These are phyloP conservation scores for Malus orientalis DNA, from an alignment of 306 rosid species.

Conservation along the genomic window DNA sequence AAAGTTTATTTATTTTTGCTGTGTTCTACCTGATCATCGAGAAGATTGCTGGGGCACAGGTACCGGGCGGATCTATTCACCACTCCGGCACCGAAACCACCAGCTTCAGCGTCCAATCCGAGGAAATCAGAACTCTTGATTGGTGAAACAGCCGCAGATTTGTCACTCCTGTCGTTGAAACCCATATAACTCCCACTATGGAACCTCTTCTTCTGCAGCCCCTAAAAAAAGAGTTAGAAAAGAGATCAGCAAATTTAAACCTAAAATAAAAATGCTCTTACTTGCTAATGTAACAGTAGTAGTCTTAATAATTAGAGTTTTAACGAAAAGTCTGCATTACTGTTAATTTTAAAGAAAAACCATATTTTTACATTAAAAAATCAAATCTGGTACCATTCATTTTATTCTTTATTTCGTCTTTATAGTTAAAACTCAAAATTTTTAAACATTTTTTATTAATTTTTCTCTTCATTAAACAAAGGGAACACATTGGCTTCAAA, in stretches of 20 bases:
- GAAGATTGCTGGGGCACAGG: not conserved
- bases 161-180: slow-evolving; percentile 19
- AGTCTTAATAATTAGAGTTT: not conserved
- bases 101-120: slow-evolving; percentile 20
- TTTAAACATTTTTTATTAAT: too few species aligned
- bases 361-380: too few species aligned
- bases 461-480: not conserved
- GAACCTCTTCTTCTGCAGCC: slow-evolving; percentile 47
- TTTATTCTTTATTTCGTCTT: fast-evolving
- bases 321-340: too few species aligned
- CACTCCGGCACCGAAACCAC: not conserved
- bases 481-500: not conserved
- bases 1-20: not conserved
- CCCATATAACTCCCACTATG: slow-evolving; percentile 11
- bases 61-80: slow-evolving; percentile 7
- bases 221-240: not conserved
- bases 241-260: not conserved
- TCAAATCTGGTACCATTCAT: too few species aligned
- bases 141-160: slow-evolving; percentile 13
- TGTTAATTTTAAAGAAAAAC: too few species aligned
- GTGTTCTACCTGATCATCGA: not conserved
- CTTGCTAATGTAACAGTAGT: slow-evolving; percentile 3
- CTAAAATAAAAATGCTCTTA: not conserved
- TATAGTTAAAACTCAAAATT: too few species aligned
- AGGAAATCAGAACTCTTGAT: slow-evolving; percentile 23